These are phyloP conservation scores for Suillus variegatus DNA, from an alignment of 768 basidiomycete genomes.

Conservation along the genomic window DNA sequence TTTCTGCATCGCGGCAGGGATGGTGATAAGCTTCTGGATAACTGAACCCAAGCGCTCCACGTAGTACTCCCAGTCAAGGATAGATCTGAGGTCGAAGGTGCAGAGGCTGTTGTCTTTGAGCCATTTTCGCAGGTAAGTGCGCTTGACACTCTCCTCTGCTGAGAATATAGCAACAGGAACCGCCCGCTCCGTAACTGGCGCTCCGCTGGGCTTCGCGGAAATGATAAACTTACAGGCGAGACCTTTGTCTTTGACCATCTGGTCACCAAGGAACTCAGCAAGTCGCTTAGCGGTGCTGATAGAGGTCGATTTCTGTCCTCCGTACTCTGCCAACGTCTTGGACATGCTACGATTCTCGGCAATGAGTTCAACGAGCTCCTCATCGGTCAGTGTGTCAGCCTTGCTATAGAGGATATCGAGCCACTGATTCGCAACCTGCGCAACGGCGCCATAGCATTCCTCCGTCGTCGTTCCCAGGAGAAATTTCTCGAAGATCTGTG, in stretches of 20 bases:
- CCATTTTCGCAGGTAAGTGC: slow-evolving; percentile 92
- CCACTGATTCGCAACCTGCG: slow-evolving; percentile 94
- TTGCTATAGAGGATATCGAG: slow-evolving; percentile 90
- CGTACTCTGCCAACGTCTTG: slow-evolving; percentile 95
- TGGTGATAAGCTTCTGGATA: slow-evolving; percentile 98
- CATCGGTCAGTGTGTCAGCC: slow-evolving; percentile 82
- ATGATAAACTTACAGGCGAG: slow-evolving; percentile 99
- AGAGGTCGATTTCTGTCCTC: slow-evolving; percentile 94
- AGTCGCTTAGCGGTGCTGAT: slow-evolving; percentile 95
- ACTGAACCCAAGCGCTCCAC: slow-evolving; percentile 97
- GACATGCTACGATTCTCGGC: slow-evolving; percentile 99
- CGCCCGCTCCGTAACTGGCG: slow-evolving; percentile 96
- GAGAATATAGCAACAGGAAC: slow-evolving; percentile 98
- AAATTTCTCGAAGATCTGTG: slow-evolving; percentile 97
- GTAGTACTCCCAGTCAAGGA: slow-evolving; percentile 98
- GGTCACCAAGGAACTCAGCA: slow-evolving; percentile 95
- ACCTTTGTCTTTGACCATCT: slow-evolving; percentile 99
- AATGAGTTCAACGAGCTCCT: slow-evolving; percentile 96
- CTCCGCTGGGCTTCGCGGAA: slow-evolving; percentile 87
- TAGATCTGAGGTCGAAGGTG: slow-evolving; percentile 89
- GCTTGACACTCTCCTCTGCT: slow-evolving; percentile 89
- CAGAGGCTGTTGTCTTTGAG: slow-evolving; percentile 87
- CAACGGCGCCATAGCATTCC: slow-evolving; percentile 95
- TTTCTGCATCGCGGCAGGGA: slow-evolving; percentile 98
- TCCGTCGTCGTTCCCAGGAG: slow-evolving; percentile 89